Percentiles rank a stretch among this genome's conserved stretches.
Evolutionary conservation across 2,329 filamentous ascomycete genomes (phyloP).

Genomic region (Colletotrichum aenigma): DNA sequence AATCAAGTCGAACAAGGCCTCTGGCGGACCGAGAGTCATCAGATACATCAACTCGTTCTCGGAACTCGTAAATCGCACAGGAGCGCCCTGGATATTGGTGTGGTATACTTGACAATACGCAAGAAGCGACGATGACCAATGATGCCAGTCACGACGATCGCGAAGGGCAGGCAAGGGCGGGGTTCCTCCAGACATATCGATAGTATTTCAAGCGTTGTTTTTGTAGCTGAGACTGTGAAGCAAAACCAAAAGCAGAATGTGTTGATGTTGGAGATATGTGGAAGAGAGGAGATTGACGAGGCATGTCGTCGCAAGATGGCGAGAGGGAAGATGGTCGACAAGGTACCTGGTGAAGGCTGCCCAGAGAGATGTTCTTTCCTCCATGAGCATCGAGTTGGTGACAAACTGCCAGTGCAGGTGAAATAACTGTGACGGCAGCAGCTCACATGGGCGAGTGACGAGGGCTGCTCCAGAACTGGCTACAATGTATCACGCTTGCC

Average conservation of each 20-base stretch:
- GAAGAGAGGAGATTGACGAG: neutral
- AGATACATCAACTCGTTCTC: neutral
- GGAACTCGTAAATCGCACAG: neutral
- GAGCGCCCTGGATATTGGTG: too few relatives aligned
- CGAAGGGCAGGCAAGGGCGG: neutral
- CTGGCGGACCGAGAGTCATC: neutral
- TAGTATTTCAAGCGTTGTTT: neutral
- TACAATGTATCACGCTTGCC: neutral
- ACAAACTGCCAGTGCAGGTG: neutral
- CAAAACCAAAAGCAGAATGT: neutral
- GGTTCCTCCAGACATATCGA: neutral
- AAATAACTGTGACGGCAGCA: neutral
- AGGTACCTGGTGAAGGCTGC: neutral
- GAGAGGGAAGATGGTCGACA: neutral
- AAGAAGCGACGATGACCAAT: neutral
- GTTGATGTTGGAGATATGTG: neutral
- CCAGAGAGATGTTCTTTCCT: neutral
- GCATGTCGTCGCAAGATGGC: neutral
- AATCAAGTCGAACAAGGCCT: neutral
- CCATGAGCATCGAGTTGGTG: neutral
- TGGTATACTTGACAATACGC: neutral
- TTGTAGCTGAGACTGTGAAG: neutral
- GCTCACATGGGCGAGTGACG: neutral
- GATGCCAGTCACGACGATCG: neutral
- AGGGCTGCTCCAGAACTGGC: neutral